Evolutionary conservation across 192 early-diverging fungal species (phyloP).

Genomic region (Coemansia furcata): DNA sequence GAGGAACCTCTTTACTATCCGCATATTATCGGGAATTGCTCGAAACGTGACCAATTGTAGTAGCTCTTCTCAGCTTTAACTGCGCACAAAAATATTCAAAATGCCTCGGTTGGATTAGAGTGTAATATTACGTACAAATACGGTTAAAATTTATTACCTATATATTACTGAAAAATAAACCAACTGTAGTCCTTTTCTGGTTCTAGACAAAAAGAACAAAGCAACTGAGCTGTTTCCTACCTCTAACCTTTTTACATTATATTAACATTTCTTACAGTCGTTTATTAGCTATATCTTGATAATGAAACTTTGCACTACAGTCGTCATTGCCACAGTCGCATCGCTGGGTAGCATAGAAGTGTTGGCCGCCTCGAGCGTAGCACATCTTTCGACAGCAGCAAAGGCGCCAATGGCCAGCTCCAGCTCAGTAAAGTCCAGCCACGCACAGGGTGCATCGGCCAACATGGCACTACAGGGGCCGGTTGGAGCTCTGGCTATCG

Average conservation of each 20-base stretch:
- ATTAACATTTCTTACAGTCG: neutral
- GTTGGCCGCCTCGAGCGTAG: neutral
- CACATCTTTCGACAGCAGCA: neutral
- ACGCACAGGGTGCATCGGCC: slow-evolving; percentile 11
- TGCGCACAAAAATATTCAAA: neutral
- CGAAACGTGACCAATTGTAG: neutral
- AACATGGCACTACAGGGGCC: slow-evolving; percentile 26
- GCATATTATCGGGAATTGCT: neutral
- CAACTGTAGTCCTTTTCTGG: neutral
- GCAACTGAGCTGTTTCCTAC: neutral
- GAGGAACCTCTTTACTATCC: neutral
- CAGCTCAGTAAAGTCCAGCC: slow-evolving; percentile 19
- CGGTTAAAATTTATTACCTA: neutral
- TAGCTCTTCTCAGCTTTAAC: neutral
- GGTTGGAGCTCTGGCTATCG: slow-evolving; percentile 38
- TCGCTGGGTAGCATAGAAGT: neutral
- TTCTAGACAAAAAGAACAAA: neutral
- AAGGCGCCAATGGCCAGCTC: slow-evolving; percentile 10
- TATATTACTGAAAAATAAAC: neutral
- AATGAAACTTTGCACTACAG: neutral
- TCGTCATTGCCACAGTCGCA: neutral
- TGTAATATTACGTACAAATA: neutral
- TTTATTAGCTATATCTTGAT: neutral
- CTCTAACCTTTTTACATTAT: neutral
- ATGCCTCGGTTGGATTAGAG: neutral